These are phyloP conservation scores for Waltergamsia citrina DNA, from an alignment of 2,329 filamentous ascomycete genomes.

Conservation along the genomic window DNA sequence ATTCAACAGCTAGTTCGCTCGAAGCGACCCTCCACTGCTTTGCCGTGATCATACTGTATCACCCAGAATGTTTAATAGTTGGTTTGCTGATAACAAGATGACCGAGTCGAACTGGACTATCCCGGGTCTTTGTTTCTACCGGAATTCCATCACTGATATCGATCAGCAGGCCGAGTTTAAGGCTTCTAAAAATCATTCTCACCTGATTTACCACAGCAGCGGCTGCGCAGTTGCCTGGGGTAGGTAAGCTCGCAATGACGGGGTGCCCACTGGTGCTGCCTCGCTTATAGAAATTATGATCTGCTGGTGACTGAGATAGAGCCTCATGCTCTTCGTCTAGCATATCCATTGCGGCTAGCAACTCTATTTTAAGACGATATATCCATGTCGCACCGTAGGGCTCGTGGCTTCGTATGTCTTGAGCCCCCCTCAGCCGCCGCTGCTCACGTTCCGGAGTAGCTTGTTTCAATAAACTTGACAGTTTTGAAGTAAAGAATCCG, in stretches of 20 bases:
- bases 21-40: slow-evolving; percentile 8
- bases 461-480: too few species aligned
- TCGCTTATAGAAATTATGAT: slow-evolving; percentile 15
- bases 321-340: slow-evolving; percentile 13
- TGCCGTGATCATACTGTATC: slow-evolving; percentile 12
- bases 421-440: too few species aligned
- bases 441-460: too few species aligned
- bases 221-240: slow-evolving; percentile 19
- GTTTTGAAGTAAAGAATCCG: too few species aligned
- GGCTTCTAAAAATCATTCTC: slow-evolving; percentile 19
- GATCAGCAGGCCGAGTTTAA: slow-evolving; percentile 11
- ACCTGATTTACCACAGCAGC: slow-evolving; percentile 20
- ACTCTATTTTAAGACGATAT: slow-evolving; percentile 15
- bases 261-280: slow-evolving; percentile 18
- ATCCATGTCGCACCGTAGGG: slow-evolving; percentile 18
- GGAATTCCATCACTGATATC: slow-evolving; percentile 14
- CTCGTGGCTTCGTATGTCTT: too few species aligned
- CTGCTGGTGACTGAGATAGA: slow-evolving; percentile 4
- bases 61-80: slow-evolving; percentile 7
- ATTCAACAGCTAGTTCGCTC: slow-evolving; percentile 8
- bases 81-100: slow-evolving; percentile 12
- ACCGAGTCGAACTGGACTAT: slow-evolving; percentile 12
- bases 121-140: slow-evolving; percentile 7
- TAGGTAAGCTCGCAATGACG: slow-evolving; percentile 18
- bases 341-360: slow-evolving; percentile 13